Evolutionary conservation across 1,284 basidiomycete genomes (phyloP).

Genomic region (Trichosporon asahii): DNA sequence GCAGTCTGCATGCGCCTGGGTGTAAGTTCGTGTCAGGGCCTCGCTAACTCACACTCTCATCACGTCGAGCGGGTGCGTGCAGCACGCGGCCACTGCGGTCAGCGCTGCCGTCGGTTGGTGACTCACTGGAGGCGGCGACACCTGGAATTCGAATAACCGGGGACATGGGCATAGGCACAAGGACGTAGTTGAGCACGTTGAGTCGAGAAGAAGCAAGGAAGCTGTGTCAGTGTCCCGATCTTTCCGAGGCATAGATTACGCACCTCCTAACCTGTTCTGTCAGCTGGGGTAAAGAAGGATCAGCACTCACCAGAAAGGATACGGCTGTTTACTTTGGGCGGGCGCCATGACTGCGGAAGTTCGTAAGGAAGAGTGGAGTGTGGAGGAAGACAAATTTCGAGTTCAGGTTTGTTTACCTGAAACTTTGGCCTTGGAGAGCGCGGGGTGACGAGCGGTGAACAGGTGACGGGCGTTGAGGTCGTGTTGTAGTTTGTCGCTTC

Average conservation of each 20-base stretch:
- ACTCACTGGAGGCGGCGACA: constrained; percentile 69
- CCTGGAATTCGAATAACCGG: background rate
- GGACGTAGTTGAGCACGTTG: background rate
- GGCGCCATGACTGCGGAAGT: background rate
- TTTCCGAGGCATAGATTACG: background rate
- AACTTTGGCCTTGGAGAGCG: background rate
- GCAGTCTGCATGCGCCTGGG: constrained; percentile 49
- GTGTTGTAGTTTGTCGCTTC: background rate
- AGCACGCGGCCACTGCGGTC: constrained; percentile 71
- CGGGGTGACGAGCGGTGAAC: background rate
- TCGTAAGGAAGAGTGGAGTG: constrained; percentile 1
- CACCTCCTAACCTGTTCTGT: constrained; percentile 22
- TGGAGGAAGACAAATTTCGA: background rate
- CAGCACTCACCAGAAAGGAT: constrained; percentile 26
- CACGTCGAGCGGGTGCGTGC: constrained; percentile 79
- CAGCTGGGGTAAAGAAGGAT: background rate
- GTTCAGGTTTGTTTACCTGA: background rate
- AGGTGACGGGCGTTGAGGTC: background rate
- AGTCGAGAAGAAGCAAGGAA: background rate
- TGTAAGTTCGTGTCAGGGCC: background rate
- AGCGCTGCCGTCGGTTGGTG: background rate
- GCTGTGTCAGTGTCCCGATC: constrained; percentile 13
- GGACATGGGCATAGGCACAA: background rate
- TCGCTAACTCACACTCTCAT: constrained; percentile 66
- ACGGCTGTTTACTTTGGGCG: constrained; percentile 18